These are phyloP conservation scores for Coemansia pectinata DNA, from an alignment of 192 early-diverging fungal species.

Conservation along the genomic window DNA sequence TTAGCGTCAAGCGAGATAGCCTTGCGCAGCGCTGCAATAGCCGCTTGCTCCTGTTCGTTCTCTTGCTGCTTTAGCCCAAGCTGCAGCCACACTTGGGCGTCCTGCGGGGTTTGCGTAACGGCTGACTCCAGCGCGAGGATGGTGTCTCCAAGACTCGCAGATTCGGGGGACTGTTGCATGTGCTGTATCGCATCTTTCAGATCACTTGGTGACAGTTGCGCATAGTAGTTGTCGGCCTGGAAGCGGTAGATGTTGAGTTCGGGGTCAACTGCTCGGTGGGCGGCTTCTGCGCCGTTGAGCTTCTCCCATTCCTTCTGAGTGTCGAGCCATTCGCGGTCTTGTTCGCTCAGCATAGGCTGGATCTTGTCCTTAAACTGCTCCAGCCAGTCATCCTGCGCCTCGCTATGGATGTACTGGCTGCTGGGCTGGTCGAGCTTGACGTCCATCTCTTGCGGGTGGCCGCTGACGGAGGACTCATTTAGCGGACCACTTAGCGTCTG, in stretches of 20 bases:
- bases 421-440: slow-evolving; percentile 60
- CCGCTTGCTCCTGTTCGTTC: slow-evolving; percentile 91
- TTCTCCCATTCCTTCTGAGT: slow-evolving; percentile 74
- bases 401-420: slow-evolving; percentile 53
- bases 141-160: slow-evolving; percentile 73
- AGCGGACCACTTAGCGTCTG: slow-evolving; percentile 51
- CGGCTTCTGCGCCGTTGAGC: slow-evolving; percentile 42
- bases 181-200: slow-evolving; percentile 56
- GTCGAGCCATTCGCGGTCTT: slow-evolving; percentile 70
- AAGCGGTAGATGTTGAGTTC: slow-evolving; percentile 75
- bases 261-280: slow-evolving; percentile 52
- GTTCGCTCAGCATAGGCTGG: slow-evolving; percentile 61
- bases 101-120: slow-evolving; percentile 73
- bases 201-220: slow-evolving; percentile 26
- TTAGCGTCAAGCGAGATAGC: slow-evolving; percentile 75
- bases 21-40: slow-evolving; percentile 86
- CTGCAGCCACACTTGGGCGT: slow-evolving; percentile 82
- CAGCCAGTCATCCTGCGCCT: slow-evolving; percentile 62
- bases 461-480: slow-evolving; percentile 50
- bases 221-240: slow-evolving; percentile 50
- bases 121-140: slow-evolving; percentile 91
- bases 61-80: slow-evolving; percentile 94
- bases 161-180: slow-evolving; percentile 56
- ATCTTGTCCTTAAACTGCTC: slow-evolving; percentile 70
- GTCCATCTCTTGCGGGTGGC: slow-evolving; percentile 56